phyloP scores from a whole-genome alignment of 2,329 filamentous ascomycete species.

The Ophiostoma ulmi region DNA sequence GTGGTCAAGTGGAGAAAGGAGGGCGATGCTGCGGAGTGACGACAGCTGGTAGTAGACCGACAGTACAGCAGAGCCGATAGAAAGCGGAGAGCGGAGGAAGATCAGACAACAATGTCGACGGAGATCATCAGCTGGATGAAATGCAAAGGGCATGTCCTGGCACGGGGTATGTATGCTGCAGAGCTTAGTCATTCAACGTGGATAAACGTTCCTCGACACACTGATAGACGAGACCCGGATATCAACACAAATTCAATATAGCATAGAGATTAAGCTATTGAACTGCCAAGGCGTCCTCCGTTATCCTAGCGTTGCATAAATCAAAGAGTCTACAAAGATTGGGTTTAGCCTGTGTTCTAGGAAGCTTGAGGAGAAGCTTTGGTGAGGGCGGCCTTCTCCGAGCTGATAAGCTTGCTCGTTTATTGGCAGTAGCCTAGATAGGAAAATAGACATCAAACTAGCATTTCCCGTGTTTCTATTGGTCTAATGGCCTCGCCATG shows the following conservation, averaged over 20 bases:
- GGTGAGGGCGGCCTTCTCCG: neutral
- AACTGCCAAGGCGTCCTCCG: neutral
- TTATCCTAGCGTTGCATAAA: neutral
- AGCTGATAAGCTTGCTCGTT: neutral
- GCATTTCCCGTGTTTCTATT: neutral
- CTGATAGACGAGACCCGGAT: neutral
- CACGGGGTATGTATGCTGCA: neutral
- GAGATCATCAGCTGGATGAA: neutral
- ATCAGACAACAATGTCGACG: neutral
- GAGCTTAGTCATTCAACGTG: neutral
- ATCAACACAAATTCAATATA: neutral
- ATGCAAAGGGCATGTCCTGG: neutral
- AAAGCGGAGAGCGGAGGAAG: neutral
- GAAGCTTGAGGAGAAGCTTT: neutral
- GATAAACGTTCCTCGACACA: neutral
- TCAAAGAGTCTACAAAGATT: neutral
- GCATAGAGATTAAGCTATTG: neutral
- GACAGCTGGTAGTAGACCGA: neutral
- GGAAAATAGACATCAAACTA: neutral
- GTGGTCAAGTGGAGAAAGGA: slow-evolving; percentile 9
- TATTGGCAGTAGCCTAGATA: neutral
- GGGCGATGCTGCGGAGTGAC: neutral
- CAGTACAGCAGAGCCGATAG: neutral
- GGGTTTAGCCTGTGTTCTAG: neutral
- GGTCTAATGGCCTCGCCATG: neutral